phyloP scores from a whole-genome alignment of 2,329 filamentous ascomycete genomes.

The Calonectria fujianensis region DNA sequence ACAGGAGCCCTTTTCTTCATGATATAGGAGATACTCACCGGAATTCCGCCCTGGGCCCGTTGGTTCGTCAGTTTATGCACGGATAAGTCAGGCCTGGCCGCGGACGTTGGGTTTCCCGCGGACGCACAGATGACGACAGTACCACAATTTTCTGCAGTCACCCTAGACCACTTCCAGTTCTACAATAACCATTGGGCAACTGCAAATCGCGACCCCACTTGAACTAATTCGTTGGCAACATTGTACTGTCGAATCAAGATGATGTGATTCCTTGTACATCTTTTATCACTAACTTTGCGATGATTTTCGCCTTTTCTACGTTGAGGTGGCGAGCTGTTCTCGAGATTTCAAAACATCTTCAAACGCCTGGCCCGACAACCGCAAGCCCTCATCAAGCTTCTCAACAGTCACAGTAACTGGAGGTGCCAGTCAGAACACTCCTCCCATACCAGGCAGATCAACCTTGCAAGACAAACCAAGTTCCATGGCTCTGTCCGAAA shows the following conservation, averaged over 20 bases:
- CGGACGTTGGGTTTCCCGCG: background rate
- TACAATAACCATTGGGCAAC: background rate
- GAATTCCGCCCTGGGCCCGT: background rate
- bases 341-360: constrained; percentile 27
- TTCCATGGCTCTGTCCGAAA: constrained; percentile 66
- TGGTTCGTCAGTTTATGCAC: background rate
- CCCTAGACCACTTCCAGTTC: background rate
- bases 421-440: constrained; percentile 71
- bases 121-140: background rate
- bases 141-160: background rate
- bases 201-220: background rate
- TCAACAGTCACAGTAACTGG: constrained; percentile 68
- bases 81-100: background rate
- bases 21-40: background rate
- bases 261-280: background rate
- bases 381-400: constrained; percentile 67
- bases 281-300: no score
- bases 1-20: background rate
- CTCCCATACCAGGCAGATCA: constrained; percentile 67
- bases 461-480: constrained; percentile 70
- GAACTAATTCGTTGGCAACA: background rate
- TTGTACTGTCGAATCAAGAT: background rate
- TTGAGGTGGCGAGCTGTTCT: background rate
- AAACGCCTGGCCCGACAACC: constrained; percentile 71
- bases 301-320: no score